These are phyloP conservation scores for Penicillium maclennaniae DNA, from an alignment of 495 filamentous ascomycete species.

Conservation along the genomic window DNA sequence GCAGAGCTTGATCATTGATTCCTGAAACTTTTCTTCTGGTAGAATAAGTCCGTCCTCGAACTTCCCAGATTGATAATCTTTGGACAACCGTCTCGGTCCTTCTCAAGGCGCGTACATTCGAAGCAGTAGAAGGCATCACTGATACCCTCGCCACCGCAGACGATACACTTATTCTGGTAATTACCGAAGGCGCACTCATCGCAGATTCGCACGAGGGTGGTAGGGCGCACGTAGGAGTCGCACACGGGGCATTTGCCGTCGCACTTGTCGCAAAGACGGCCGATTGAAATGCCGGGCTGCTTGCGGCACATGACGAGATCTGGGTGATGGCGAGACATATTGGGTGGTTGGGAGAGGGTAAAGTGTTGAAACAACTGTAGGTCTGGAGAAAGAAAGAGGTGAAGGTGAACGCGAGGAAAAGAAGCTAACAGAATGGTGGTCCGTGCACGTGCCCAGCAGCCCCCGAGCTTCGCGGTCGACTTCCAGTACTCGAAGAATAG, in stretches of 20 bases:
- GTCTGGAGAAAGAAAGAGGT: neutral
- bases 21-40: conserved; percentile 73
- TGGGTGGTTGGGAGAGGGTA: conserved; percentile 8
- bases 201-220: conserved; percentile 95
- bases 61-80: conserved; percentile 99
- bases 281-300: conserved; percentile 96
- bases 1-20: conserved; percentile 51
- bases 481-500: neutral
- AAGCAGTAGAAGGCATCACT: conserved; percentile 99
- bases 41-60: conserved; percentile 91
- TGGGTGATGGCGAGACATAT: conserved; percentile 41
- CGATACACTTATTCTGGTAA: conserved; percentile 99
- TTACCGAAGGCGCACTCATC: conserved; percentile 99
- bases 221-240: conserved; percentile 97
- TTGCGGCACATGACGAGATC: conserved; percentile 99
- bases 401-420: conserved; percentile 16
- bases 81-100: conserved; percentile 95
- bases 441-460: conserved; percentile 17
- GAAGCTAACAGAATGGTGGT: conserved; percentile 23
- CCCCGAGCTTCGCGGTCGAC: neutral
- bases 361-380: neutral
- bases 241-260: conserved; percentile 99
- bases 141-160: conserved; percentile 98
- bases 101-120: conserved; percentile 95
- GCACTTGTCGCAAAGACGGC: conserved; percentile 99